Evolutionary conservation across 2,329 filamentous ascomycete species (phyloP), one percentile per base, ranked within the genome.

Genomic region (Trichoderma gracile): DNA sequence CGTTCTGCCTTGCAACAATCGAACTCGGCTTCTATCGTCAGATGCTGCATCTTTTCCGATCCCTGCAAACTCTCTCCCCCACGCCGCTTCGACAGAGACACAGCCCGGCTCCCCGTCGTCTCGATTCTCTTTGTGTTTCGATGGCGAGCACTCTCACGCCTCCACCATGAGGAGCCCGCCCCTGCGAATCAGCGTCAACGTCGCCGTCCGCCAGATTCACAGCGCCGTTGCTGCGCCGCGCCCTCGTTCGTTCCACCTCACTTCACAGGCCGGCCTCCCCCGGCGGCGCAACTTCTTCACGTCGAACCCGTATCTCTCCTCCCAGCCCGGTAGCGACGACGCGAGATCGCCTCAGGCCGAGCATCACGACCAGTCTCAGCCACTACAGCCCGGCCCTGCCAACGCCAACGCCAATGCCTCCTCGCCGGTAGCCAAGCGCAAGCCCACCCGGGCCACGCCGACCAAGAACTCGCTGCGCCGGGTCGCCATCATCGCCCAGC

Each of bases 401-500:
- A 52, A n/a, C 17, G 12, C 9, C 27, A 52, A 8, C 17, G 23
- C 1, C 8, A 10, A n/a, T 7, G 42, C 23, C 47, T 46, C 57
- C 38, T 61, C 58, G n/a, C 54, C 71, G 1, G 33, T 71, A 23
- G 66, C 76, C 56, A 84, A 83, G 71, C 78, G 82, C 64, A 84
- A 83, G 64, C 77, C 79, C 7, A 76, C 77, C 3, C 77, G 83
- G 46, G 71, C 78, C 1, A 74, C 78, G 3, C 78, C 78, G 3
- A 76, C 86, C 50, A 90, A 92, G 69, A 90, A 89, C 67, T 95
- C 92, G 2, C 81, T 97, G 38, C 87, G 94, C 63, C 86, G 93
- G 65, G 92, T 96, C 14, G 92, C 93, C 38, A 90, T 92, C 19
- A 92, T 95, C 71, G 93, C 93, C 19, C 92, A 97, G 73, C 82